phyloP scores from a whole-genome alignment of 75 land plant genomes.

The Chamaecyparis obtusa region DNA sequence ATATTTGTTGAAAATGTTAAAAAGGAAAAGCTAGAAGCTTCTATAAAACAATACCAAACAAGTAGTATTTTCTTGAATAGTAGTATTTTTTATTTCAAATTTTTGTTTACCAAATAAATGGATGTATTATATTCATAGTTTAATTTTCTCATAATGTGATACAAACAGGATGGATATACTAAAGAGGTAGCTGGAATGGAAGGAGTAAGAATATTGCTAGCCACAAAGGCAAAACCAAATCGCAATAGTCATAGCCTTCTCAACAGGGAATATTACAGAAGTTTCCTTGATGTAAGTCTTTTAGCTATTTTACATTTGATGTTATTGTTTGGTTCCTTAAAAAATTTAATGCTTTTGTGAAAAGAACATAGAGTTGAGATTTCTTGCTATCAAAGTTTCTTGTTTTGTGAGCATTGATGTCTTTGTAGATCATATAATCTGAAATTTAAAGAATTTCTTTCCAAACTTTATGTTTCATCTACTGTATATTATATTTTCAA shows the following conservation, averaged over 20 bases:
- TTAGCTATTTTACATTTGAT: not conserved
- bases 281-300: slow-evolving; percentile 64
- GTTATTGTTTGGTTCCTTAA: not conserved
- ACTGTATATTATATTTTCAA: not conserved
- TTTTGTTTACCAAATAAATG: not conserved
- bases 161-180: slow-evolving; percentile 77
- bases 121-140: not conserved
- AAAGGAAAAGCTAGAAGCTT: not conserved
- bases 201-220: slow-evolving; percentile 54
- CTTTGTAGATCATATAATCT: not conserved
- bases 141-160: not conserved
- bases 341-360: not conserved
- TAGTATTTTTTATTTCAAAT: not conserved
- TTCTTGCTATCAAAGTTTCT: not conserved
- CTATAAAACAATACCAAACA: not conserved
- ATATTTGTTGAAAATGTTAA: not conserved
- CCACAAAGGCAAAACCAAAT: slow-evolving; percentile 55
- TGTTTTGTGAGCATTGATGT: not conserved
- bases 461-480: not conserved
- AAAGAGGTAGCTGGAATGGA: slow-evolving; percentile 43
- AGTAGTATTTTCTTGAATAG: not conserved
- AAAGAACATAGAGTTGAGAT: not conserved
- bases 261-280: slow-evolving; percentile 49
- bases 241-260: slow-evolving; percentile 36
- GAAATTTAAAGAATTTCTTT: not conserved